These are phyloP conservation scores for Trypanosoma boissoni DNA, from an alignment of 208 protist species.

Conservation along the genomic window DNA sequence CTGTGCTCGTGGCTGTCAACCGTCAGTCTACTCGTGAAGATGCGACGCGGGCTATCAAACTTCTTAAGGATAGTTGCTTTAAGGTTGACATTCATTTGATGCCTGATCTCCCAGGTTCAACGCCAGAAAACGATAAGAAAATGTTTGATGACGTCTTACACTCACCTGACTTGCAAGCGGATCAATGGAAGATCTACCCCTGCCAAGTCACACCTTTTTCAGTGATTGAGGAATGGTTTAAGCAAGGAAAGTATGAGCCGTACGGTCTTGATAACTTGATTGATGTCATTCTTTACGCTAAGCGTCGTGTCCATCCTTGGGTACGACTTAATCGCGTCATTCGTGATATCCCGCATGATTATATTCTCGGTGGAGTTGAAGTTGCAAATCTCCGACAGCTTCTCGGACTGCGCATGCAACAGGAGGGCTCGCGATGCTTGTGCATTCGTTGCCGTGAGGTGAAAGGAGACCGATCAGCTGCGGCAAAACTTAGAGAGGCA, in stretches of 20 bases:
- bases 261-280: conserved; percentile 91
- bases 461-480: conserved; percentile 58
- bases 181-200: conserved; percentile 99
- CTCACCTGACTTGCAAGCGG: conserved; percentile 94
- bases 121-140: conserved; percentile 90
- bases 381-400: conserved; percentile 97
- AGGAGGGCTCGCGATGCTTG: conserved; percentile 85
- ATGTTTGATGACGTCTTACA: conserved; percentile 96
- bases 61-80: conserved; percentile 97
- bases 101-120: conserved; percentile 98
- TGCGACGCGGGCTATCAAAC: conserved; percentile 92
- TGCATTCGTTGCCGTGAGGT: conserved; percentile 96
- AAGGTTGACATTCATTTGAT: conserved; percentile 99
- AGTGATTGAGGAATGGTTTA: conserved; percentile 96
- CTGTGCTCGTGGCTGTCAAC: conserved; percentile 91
- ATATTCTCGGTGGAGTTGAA: conserved; percentile 97
- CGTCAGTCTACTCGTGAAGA: conserved; percentile 94
- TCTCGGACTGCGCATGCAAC: conserved; percentile 86
- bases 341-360: conserved; percentile 98
- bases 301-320: conserved; percentile 97
- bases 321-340: conserved; percentile 98
- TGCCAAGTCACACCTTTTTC: conserved; percentile 99
- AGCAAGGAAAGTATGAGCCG: conserved; percentile 91
- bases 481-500: conserved; percentile 40
- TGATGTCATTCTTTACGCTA: conserved; percentile 94